These are phyloP conservation scores for Vanrija sp. DNA, from an alignment of 1,284 basidiomycete genomes.

Conservation along the genomic window DNA sequence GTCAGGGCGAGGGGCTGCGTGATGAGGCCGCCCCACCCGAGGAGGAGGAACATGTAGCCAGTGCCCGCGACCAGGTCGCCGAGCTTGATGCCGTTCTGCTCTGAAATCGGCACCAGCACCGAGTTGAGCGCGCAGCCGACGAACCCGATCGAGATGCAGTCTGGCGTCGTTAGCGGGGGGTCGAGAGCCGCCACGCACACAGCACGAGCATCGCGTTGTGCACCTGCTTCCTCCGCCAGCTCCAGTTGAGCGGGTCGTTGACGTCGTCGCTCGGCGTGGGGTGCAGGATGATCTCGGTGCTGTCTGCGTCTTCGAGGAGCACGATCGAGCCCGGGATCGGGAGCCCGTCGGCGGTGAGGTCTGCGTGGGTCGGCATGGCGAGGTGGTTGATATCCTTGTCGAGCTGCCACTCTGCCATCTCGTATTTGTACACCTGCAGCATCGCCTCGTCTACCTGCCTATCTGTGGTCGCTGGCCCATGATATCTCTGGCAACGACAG, in stretches of 20 bases:
- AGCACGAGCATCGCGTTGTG: slow-evolving; percentile 15
- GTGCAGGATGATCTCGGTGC: slow-evolving; percentile 17
- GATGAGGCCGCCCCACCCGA: slow-evolving; percentile 26
- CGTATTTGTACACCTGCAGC: too few relatives aligned
- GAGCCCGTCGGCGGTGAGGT: neutral
- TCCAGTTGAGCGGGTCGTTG: slow-evolving; percentile 27
- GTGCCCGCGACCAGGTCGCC: slow-evolving; percentile 21
- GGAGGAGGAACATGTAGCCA: slow-evolving; percentile 23
- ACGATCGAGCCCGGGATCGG: slow-evolving; percentile 22
- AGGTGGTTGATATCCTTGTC: too few relatives aligned
- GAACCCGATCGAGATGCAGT: slow-evolving; percentile 10
- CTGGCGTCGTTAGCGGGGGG: too few relatives aligned
- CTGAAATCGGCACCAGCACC: slow-evolving; percentile 20
- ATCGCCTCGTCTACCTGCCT: too few relatives aligned
- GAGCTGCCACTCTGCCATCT: too few relatives aligned
- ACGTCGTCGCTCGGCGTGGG: slow-evolving; percentile 19
- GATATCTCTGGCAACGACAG: too few relatives aligned
- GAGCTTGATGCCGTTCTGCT: slow-evolving; percentile 17
- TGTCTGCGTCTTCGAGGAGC: slow-evolving; percentile 14
- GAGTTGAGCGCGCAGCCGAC: slow-evolving; percentile 17
- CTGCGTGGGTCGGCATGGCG: too few relatives aligned
- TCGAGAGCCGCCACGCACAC: slow-evolving; percentile 4
- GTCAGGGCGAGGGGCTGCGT: slow-evolving; percentile 24
- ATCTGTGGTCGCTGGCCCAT: too few relatives aligned
- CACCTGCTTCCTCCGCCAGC: slow-evolving; percentile 17